Conservation (phyloP, 2,329 filamentous ascomycete genomes). For the Pestalotiopsis sp. region DNA sequence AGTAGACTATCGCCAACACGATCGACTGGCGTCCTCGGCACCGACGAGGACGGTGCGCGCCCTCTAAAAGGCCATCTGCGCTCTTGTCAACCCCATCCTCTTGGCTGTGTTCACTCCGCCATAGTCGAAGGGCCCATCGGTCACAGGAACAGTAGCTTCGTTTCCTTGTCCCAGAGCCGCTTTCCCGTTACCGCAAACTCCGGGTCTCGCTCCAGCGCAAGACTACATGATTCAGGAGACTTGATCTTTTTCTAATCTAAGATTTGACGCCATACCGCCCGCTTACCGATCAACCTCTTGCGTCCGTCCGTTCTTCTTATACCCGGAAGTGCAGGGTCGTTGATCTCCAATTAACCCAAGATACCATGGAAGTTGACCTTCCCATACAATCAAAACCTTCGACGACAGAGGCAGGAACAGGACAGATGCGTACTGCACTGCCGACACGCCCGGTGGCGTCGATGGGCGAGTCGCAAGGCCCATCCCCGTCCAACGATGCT, state of each 20-base stretch:
- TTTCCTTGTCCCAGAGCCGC: not conserved
- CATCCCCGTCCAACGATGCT: slow-evolving; percentile 6
- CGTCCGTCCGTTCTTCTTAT: slow-evolving; percentile 2
- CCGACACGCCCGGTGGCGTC: slow-evolving; percentile 12
- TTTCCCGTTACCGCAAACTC: not conserved
- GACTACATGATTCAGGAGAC: slow-evolving; percentile 2
- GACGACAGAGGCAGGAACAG: slow-evolving; percentile 8
- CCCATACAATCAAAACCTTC: slow-evolving; percentile 5
- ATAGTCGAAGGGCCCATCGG: not conserved
- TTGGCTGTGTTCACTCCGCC: not conserved
- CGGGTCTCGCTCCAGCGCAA: not conserved
- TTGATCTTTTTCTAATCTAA: not conserved
- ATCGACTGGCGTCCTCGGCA: not conserved
- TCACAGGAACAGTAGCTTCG: not conserved
- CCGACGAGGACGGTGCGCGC: not conserved
- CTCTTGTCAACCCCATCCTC: not conserved
- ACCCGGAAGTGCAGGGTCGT: not conserved
- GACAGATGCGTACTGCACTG: slow-evolving; percentile 15
- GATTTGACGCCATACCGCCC: not conserved
- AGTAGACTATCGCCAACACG: not conserved
- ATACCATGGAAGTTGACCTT: slow-evolving; percentile 11
- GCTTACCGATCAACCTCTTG: not conserved
- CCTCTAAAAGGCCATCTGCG: not conserved
- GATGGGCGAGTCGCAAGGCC: slow-evolving; percentile 5
- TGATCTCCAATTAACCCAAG: not conserved